Evolutionary conservation across 768 basidiomycete genomes (phyloP), one percentile per base, ranked within the genome.

Genomic region (Trametes sanguinea): DNA sequence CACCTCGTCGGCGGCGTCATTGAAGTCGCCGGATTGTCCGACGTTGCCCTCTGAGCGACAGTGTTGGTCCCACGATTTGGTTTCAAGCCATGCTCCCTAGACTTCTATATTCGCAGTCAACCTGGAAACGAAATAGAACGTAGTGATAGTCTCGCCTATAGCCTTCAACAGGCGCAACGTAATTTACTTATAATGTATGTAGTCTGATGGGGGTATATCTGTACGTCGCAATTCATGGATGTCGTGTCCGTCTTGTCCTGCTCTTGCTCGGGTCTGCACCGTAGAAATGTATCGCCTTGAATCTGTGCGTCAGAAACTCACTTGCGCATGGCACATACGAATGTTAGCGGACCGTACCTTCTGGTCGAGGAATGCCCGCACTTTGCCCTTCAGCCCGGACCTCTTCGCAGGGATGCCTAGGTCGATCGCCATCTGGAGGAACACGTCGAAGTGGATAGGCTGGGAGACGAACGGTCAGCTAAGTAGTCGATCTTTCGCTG

Each of bases 1-100:
- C 95, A 95, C 76, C 82, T 99, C 14, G 87, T 98, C 6, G 97
- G 97, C 17, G 97, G 97, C 2, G 79, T 95, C 11, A 89, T 98
- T 56, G 96, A 98, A 71, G 94, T 92, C 13, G 91, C 94, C 16
- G 89, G 86, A 22, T 73, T 98, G 43, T 83, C 89, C n/a, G 82
- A 86, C 35, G 76, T 82, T 58, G 87, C 88, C 37, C 75, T 93
- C 55, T 88, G 76, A 72, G 35, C 11, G 35, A 22, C 22, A 22
- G 22, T 22, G 22, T 22, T 11, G 32, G 39, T 44, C n/a, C 17
- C 32, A 2, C 22, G 2, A 2, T 11, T 30, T 17, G 0, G 14
- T 37, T 8, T 14, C 43, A 14, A 47, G 46, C 29, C 39, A 17
- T 33, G 22, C 30, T n/a, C 44, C 9, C 33, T 16, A 11, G 17